Evolutionary conservation across 257 asterid genomes (phyloP).

Genomic region (Lycium ferocissimum): DNA sequence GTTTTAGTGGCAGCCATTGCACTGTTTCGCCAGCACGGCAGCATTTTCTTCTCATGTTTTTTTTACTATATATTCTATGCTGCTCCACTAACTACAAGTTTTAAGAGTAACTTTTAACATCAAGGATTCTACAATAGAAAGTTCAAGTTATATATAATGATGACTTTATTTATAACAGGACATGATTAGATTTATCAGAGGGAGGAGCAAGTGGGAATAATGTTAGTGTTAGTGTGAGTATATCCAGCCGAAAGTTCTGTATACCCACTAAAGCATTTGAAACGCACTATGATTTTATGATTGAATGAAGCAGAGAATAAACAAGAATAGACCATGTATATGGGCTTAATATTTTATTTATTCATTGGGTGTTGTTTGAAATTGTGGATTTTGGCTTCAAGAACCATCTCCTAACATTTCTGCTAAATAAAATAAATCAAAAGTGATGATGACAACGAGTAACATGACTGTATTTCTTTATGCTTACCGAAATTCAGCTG

Average conservation of each 20-base stretch:
- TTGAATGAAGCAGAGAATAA: constrained; percentile 10
- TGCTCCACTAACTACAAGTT: constrained; percentile 22
- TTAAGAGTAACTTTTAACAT: background rate
- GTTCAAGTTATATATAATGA: background rate
- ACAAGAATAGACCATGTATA: background rate
- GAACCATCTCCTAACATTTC: too few species aligned
- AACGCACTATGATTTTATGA: constrained; percentile 10
- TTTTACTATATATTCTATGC: constrained; percentile 13
- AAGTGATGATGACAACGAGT: background rate
- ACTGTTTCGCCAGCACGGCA: constrained; percentile 10
- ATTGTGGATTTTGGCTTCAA: too few species aligned
- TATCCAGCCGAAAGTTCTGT: constrained; percentile 24
- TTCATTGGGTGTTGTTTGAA: too few species aligned
- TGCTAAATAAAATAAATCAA: too few species aligned
- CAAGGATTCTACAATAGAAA: background rate
- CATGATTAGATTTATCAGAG: background rate
- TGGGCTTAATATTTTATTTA: too few species aligned
- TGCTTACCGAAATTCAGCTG: background rate
- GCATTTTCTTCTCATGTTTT: background rate
- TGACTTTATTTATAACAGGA: background rate
- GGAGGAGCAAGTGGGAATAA: constrained; percentile 21
- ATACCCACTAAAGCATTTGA: constrained; percentile 24
- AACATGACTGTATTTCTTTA: background rate
- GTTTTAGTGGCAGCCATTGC: constrained; percentile 20
- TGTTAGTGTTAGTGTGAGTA: background rate